A percentile compares a stretch with the other conserved stretches of the same genome.
Conservation (phyloP, 2,329 filamentous ascomycete species). For the Amylocarpus encephaloides region DNA sequence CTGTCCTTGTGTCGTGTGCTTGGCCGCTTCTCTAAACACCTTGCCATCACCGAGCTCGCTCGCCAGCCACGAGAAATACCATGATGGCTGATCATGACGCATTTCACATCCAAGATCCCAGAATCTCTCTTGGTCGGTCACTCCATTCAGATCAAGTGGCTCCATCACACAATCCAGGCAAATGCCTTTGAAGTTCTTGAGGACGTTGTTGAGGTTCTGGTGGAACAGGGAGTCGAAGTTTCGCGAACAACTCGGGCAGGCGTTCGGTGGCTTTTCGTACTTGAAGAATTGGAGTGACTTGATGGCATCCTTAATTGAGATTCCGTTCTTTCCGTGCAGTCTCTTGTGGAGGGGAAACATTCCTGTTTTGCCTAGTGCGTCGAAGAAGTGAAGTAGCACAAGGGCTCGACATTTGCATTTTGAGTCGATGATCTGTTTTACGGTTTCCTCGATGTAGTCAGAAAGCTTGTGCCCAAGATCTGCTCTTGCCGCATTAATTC, state of each 20-base stretch:
- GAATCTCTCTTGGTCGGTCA: neutral
- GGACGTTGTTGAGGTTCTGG: neutral
- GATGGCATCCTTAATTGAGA: constrained; percentile 1
- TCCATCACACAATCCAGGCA: constrained; percentile 17
- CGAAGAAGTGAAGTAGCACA: constrained; percentile 3
- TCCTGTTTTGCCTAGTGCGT: constrained; percentile 6
- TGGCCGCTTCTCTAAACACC: too few species aligned
- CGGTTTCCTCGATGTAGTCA: constrained; percentile 2
- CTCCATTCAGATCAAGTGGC: neutral
- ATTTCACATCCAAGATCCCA: constrained; percentile 11
- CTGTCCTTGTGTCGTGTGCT: too few species aligned
- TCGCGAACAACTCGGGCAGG: neutral
- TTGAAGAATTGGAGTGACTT: constrained; percentile 1
- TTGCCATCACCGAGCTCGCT: too few species aligned
- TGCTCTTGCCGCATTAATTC: constrained; percentile 10
- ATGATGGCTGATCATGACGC: constrained; percentile 9
- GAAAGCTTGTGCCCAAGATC: constrained; percentile 8
- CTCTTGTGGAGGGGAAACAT: constrained; percentile 11
- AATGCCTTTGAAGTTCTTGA: constrained; percentile 10
- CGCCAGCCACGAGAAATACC: constrained; percentile 13
- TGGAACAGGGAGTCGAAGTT: neutral
- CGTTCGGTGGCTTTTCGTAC: neutral
- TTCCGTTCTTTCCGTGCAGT: neutral
- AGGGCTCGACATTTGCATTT: constrained; percentile 5
- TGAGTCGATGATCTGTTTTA: neutral